Evolutionary conservation across 2,329 filamentous ascomycete genomes (phyloP).

Genomic region (Scedosporium apiospermum): DNA sequence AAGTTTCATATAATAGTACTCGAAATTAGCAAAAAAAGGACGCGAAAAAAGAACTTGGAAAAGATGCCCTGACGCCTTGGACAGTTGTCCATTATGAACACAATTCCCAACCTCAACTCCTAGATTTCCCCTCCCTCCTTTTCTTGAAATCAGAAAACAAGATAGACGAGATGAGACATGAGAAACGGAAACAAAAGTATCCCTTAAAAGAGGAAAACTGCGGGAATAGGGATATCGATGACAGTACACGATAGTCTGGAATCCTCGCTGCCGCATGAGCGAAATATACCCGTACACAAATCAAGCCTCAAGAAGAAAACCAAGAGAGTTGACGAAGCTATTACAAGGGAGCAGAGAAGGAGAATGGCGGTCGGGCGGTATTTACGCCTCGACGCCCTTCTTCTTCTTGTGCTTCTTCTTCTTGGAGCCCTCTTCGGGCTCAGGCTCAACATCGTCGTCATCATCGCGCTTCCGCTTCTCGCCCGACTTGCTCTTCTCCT

Average conservation of each 20-base stretch:
- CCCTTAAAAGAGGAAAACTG: neutral
- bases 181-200: neutral
- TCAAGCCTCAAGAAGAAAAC: neutral
- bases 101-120: neutral
- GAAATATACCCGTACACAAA: neutral
- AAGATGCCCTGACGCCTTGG: too few species aligned
- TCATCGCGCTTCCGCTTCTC: constrained; percentile 52
- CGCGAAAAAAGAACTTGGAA: too few species aligned
- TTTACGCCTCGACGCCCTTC: constrained; percentile 19
- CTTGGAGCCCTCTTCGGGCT: constrained; percentile 46
- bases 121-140: neutral
- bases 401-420: constrained; percentile 46
- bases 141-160: neutral
- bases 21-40: too few species aligned
- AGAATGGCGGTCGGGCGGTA: neutral
- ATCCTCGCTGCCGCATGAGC: neutral
- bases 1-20: too few species aligned
- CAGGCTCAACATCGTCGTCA: neutral
- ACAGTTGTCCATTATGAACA: too few species aligned
- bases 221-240: neutral
- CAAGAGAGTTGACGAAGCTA: neutral
- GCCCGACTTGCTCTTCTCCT: constrained; percentile 57
- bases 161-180: neutral
- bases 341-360: neutral
- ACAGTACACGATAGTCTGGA: neutral